Percentiles rank a stretch among this genome's conserved stretches.
Conservation (phyloP, 1,284 basidiomycete genomes). For the Ceratobasidium sp. region DNA sequence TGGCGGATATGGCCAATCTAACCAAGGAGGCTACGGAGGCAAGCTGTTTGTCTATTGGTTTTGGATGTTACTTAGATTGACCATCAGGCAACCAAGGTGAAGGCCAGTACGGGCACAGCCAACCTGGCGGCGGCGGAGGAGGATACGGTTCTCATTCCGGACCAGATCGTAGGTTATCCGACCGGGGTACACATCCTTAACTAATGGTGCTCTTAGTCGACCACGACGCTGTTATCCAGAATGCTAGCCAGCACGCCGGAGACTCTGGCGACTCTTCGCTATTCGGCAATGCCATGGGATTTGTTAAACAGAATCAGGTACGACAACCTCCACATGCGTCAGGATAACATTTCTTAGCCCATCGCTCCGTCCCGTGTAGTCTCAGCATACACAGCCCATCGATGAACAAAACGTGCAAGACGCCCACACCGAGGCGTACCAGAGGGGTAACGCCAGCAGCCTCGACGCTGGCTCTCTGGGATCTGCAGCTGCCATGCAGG, state of each 20-base stretch:
- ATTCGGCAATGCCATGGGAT: constrained; percentile 65
- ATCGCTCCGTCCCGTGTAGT: background rate
- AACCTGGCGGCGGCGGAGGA: constrained; percentile 19
- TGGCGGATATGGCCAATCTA: constrained; percentile 19
- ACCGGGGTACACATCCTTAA: constrained; percentile 10
- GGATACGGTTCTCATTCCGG: constrained; percentile 34
- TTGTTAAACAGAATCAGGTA: constrained; percentile 65
- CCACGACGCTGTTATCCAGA: constrained; percentile 65
- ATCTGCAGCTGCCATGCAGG: constrained; percentile 81
- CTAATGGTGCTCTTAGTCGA: constrained; percentile 60
- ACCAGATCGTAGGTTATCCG: constrained; percentile 12
- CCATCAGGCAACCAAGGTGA: constrained; percentile 9
- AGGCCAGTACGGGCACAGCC: constrained; percentile 35
- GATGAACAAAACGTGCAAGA: constrained; percentile 71
- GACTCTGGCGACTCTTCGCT: constrained; percentile 65
- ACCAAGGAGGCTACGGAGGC: constrained; percentile 45
- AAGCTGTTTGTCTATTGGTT: background rate
- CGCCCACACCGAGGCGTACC: constrained; percentile 68
- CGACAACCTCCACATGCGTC: constrained; percentile 38
- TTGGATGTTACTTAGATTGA: too few species aligned
- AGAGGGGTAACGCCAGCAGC: constrained; percentile 60
- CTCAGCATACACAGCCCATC: constrained; percentile 58
- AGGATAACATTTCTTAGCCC: too few species aligned
- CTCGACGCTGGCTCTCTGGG: constrained; percentile 72
- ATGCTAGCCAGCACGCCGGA: constrained; percentile 59